Evolutionary conservation across 805 yeast genomes (phyloP), one percentile per base, ranked within the genome.

Genomic region (Saccharomyces mikatae): DNA sequence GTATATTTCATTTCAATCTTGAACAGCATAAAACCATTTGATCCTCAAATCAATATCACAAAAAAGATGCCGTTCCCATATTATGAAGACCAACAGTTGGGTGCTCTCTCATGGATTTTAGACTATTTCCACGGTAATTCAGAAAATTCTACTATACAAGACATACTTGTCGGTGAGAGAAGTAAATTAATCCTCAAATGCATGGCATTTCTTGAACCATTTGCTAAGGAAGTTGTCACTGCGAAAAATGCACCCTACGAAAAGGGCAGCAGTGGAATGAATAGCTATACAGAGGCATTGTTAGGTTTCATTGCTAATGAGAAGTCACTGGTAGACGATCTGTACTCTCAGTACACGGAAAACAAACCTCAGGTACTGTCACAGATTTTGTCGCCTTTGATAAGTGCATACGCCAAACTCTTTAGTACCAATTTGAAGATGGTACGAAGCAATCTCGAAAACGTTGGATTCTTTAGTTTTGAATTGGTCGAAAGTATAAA

Each of bases 251-350:
- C 72, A 10, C 86, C 81, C 1, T 87, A 80, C 67, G 83, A 80
- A 64, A 80, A 76, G 65, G 88, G 83, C 3, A 76, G 79, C 51
- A 82, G 78, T 67, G 86, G 89, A 8, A 76, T 86, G 32, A 71
- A 71, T 9, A 68, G 68, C 47, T 84, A 81, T 64, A 76, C 81
- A 9, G 79, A 77, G 47, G 84, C 82, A 2, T 63, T 83, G 6
- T 63, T 77, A 24, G 75, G 76, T 6, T 71, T 76, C 50, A 72
- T 83, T 21, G 71, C 76, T n/a, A 76, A 76, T 51, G 87, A 83
- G 61, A 64, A 70, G 52, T 75, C 77, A 3, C 68, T 83, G 54
- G 58, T 79, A 47, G 69, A 73, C 47, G 80, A 76, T 54, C 62
- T 80, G 3, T 75, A 70, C 54, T 66, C 70, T 1, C 67, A 73